Evolutionary conservation across 768 basidiomycete species (phyloP).

Genomic region (Termitomyces bulborhizus): DNA sequence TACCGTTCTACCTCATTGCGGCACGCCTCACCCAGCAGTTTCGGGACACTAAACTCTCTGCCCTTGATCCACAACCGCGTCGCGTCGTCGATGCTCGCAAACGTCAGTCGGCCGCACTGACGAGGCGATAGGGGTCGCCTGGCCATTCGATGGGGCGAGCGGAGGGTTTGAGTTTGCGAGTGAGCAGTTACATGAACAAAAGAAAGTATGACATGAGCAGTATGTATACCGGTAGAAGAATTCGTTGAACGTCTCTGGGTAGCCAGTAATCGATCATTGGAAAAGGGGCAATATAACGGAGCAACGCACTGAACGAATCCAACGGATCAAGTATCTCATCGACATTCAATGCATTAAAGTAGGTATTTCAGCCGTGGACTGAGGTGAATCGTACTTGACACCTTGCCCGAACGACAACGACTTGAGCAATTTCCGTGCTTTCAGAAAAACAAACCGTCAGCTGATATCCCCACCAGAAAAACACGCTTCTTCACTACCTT

Average conservation of each 20-base stretch:
- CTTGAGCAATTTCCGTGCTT: too few species aligned
- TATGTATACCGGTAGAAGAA: conserved; percentile 70
- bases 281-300: background rate
- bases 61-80: conserved; percentile 97
- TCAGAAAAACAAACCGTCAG: background rate
- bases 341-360: too few species aligned
- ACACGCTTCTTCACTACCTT: conserved; percentile 48
- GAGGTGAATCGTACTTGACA: too few species aligned
- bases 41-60: conserved; percentile 78
- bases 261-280: background rate
- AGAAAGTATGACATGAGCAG: too few species aligned
- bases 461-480: rapidly evolving
- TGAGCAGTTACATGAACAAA: conserved; percentile 1
- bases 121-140: conserved; percentile 70
- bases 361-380: too few species aligned
- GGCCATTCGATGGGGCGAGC: conserved; percentile 73
- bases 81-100: conserved; percentile 80
- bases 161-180: conserved; percentile 76
- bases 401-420: too few species aligned
- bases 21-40: conserved; percentile 77
- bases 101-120: conserved; percentile 94
- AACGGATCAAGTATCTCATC: too few species aligned
- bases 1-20: conserved; percentile 65
- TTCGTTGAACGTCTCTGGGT: conserved; percentile 84
- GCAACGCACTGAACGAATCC: conserved; percentile 67